A percentile compares a stretch with the other conserved stretches of the same genome.
Evolutionary conservation across 148 eudicot species (phyloP).

Genomic region (Chenopodium berlandieri): DNA sequence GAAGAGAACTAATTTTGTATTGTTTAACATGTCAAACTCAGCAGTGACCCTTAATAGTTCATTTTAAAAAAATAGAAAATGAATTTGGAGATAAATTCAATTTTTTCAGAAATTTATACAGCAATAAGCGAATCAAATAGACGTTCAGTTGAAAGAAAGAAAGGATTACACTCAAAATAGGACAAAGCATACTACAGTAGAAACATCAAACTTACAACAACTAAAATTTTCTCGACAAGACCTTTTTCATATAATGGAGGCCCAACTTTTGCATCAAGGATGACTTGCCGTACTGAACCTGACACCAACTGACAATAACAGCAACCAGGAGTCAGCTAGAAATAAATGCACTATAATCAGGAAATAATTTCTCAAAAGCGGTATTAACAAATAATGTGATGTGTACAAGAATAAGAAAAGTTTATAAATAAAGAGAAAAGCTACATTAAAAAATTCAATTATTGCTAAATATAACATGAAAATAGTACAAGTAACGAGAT

Average conservation of each 20-base stretch:
- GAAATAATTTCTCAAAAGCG: neutral
- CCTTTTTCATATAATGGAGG: conserved; percentile 83
- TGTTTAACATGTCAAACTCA: neutral
- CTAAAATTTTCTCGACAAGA: conserved; percentile 74
- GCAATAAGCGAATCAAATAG: neutral
- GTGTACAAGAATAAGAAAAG: neutral
- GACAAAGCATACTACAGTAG: neutral
- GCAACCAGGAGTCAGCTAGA: conserved; percentile 18
- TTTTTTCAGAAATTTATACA: neutral
- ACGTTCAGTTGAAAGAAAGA: no score
- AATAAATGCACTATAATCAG: conserved; percentile 11
- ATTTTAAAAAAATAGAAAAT: neutral
- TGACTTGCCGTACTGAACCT: conserved; percentile 61
- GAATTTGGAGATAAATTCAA: neutral
- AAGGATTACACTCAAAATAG: neutral
- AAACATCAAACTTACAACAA: conserved; percentile 54
- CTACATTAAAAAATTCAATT: neutral
- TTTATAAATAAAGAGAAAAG: neutral
- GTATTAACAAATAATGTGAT: neutral
- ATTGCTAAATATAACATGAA: neutral
- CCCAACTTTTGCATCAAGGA: conserved; percentile 93
- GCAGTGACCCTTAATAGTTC: neutral
- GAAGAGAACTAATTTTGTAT: no score
- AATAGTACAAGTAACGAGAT: neutral
- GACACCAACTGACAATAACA: conserved; percentile 60